These are phyloP conservation scores for Fusarium acutatum DNA, from an alignment of 2,329 filamentous ascomycete species.

Conservation along the genomic window DNA sequence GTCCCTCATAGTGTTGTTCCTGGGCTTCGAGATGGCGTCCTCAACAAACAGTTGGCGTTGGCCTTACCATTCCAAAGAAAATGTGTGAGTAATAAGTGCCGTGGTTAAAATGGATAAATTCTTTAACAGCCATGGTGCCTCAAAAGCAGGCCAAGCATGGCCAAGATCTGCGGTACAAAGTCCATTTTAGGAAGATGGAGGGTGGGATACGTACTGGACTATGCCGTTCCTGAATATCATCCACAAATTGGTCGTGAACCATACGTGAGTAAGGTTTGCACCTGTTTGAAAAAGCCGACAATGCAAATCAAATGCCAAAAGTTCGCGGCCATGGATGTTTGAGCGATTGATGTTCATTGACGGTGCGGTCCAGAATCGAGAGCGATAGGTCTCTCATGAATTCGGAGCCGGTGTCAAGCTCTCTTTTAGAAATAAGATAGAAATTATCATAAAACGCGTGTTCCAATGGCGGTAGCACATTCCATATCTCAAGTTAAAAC, in stretches of 20 bases:
- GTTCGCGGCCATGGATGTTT: background rate
- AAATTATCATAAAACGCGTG: conserved; percentile 29
- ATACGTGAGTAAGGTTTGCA: conserved; percentile 5
- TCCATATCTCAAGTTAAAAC: conserved; percentile 30
- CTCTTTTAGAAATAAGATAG: background rate
- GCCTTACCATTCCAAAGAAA: background rate
- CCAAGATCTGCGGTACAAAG: conserved; percentile 28
- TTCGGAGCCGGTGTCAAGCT: background rate
- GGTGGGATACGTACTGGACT: conserved; percentile 9
- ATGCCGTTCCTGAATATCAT: conserved; percentile 32
- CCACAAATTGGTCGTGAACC: conserved; percentile 11
- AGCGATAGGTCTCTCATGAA: background rate
- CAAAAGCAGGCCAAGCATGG: conserved; percentile 9
- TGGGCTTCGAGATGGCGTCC: background rate
- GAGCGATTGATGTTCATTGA: background rate
- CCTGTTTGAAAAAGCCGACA: background rate
- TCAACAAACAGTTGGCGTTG: background rate
- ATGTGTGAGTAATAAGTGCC: background rate
- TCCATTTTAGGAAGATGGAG: conserved; percentile 21
- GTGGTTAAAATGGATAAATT: conserved; percentile 20
- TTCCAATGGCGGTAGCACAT: conserved; percentile 41
- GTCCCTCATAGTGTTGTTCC: background rate
- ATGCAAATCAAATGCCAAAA: conserved; percentile 2
- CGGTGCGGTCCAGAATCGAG: background rate
- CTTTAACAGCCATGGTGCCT: conserved; percentile 15